These are phyloP conservation scores for Volutella citrinella DNA, from an alignment of 2,329 filamentous ascomycete species.

Conservation along the genomic window DNA sequence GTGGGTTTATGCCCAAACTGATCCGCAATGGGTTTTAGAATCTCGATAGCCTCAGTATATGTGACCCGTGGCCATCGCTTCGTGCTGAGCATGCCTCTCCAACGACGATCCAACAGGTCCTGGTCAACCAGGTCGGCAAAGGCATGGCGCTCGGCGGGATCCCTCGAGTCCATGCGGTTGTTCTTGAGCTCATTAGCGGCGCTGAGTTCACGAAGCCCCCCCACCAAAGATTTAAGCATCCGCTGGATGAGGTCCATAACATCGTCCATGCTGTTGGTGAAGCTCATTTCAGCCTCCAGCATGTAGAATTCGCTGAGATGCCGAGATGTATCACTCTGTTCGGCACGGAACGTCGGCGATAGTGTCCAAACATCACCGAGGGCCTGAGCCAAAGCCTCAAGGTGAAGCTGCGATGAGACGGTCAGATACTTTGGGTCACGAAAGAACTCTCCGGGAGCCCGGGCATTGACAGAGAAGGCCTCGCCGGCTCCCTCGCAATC, in stretches of 20 bases:
- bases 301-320: slow-evolving; percentile 99
- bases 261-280: slow-evolving; percentile 64
- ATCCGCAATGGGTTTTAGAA: slow-evolving; percentile 58
- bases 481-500: slow-evolving; percentile 97
- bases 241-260: slow-evolving; percentile 81
- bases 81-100: slow-evolving; percentile 60
- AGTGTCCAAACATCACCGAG: slow-evolving; percentile 91
- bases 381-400: slow-evolving; percentile 87
- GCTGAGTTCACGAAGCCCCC: slow-evolving; percentile 37
- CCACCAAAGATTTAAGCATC: slow-evolving; percentile 60
- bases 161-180: slow-evolving; percentile 33
- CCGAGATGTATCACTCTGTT: slow-evolving; percentile 87
- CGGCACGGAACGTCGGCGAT: slow-evolving; percentile 90
- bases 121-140: slow-evolving; percentile 42
- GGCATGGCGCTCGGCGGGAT: slow-evolving; percentile 39
- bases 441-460: slow-evolving; percentile 62
- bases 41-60: slow-evolving; percentile 73
- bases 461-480: slow-evolving; percentile 71
- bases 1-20: slow-evolving; percentile 66
- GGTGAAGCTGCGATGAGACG: slow-evolving; percentile 89
- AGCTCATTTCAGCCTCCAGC: slow-evolving; percentile 88
- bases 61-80: slow-evolving; percentile 74
- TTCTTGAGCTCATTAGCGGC: slow-evolving; percentile 43
- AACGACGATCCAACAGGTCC: slow-evolving; percentile 60
- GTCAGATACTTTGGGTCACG: slow-evolving; percentile 87